Conservation (phyloP, 495 filamentous ascomycete genomes). For the Cercophora sp. region DNA sequence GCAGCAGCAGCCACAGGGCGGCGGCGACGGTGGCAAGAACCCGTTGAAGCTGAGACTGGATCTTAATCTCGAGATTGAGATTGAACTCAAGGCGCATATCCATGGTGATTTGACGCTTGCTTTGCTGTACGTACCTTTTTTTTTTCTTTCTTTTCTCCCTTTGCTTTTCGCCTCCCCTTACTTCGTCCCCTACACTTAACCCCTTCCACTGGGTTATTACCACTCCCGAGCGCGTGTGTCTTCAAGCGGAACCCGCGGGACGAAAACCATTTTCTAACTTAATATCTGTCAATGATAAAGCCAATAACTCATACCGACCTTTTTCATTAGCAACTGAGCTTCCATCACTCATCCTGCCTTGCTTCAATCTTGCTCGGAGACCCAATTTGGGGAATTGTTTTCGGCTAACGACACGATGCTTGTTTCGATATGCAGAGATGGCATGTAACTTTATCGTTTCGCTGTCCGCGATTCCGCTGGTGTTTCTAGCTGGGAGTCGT, state of each 20-base stretch:
- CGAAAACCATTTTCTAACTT: not conserved
- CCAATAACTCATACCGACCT: constrained; percentile 13
- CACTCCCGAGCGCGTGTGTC: not conserved
- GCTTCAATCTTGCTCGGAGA: not conserved
- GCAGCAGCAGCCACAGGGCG: constrained; percentile 28
- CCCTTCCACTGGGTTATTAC: no score
- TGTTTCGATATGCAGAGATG: constrained; percentile 5
- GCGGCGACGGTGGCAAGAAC: constrained; percentile 55
- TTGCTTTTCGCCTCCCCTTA: not conserved
- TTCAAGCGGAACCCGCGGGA: constrained; percentile 1
- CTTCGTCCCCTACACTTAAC: no score
- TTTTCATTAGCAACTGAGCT: constrained; percentile 12
- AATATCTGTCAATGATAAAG: constrained; percentile 2
- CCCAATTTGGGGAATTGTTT: no score
- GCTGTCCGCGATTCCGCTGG: no score
- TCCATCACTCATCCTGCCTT: not conserved
- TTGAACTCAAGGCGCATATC: constrained; percentile 87
- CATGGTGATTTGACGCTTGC: constrained; percentile 84
- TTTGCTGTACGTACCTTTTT: constrained; percentile 61
- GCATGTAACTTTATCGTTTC: constrained; percentile 5
- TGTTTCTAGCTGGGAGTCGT: no score
- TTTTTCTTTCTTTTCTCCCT: not conserved
- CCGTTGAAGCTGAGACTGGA: constrained; percentile 75
- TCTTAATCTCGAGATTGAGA: constrained; percentile 83
- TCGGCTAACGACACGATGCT: constrained; percentile 4